phyloP scores from a whole-genome alignment of 208 protist species.

The Trypanosoma caninum region DNA sequence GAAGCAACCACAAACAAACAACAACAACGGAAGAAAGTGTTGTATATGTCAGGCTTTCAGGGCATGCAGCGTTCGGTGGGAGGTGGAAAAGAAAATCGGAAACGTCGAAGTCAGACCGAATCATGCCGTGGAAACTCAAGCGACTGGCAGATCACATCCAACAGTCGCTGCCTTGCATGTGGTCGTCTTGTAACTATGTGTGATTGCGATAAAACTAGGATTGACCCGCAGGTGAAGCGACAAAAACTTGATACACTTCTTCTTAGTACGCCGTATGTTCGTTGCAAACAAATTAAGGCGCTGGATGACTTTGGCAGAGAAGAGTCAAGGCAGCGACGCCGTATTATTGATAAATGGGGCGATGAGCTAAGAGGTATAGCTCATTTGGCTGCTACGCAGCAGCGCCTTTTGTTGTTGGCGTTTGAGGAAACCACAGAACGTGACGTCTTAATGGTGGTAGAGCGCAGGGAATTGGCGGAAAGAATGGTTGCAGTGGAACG shows the following conservation, averaged over 20 bases:
- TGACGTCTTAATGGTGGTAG: constrained; percentile 23
- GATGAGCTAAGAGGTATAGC: constrained; percentile 24
- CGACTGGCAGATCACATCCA: constrained; percentile 69
- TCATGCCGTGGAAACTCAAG: constrained; percentile 4
- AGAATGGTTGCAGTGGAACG: constrained; percentile 19
- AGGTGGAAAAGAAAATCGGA: constrained; percentile 16
- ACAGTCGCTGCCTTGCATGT: constrained; percentile 65
- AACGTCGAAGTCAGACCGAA: constrained; percentile 22
- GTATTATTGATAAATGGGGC: constrained; percentile 29
- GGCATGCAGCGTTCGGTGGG: background rate
- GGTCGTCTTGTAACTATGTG: constrained; percentile 44
- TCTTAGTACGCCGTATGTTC: constrained; percentile 74
- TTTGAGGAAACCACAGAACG: constrained; percentile 19
- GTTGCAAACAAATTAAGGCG: constrained; percentile 51
- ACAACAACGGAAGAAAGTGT: background rate
- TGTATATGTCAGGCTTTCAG: constrained; percentile 13
- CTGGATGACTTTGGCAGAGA: constrained; percentile 45
- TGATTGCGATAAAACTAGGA: constrained; percentile 28
- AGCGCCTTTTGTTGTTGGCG: constrained; percentile 26
- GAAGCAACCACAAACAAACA: background rate
- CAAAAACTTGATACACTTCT: constrained; percentile 57
- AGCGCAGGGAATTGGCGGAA: constrained; percentile 23
- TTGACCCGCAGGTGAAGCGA: constrained; percentile 47
- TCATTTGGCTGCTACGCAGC: constrained; percentile 19
- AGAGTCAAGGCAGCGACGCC: constrained; percentile 46